Evolutionary conservation across 2,329 filamentous ascomycete species (phyloP), one percentile per base, ranked within the genome.

Genomic region (Myotisia sp.): DNA sequence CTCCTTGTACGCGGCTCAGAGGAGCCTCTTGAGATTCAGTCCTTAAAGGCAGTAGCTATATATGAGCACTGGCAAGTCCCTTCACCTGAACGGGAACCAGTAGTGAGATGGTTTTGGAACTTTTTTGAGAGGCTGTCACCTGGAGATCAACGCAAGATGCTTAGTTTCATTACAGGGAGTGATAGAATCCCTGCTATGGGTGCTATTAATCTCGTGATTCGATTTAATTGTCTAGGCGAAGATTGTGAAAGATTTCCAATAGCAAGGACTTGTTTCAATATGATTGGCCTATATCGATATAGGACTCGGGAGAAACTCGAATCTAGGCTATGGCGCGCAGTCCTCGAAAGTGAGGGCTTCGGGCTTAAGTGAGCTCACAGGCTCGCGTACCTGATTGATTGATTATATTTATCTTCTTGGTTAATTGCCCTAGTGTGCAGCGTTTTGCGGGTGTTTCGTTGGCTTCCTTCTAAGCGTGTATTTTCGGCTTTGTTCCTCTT

Each of bases 291-390:
- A 37, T 87, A 78, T 60, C 69, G 73, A 29, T 93, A 87, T 55
- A 52, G 57, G 22, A 74, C 70, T 3, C 72, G 67, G 45, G 67
- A 75, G 50, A 76, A 71, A 44, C 54, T 93, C 39, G 78, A 83
- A 53, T 60, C 56, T 33, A 74, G 76, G 62, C 61, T 94, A 20
- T 92, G 85, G 84, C 71, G 73, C 42, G 86, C 86, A 3, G 84
- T 93, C n/a, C 65, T 74, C 43, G 84, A 86, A 56, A 92, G 85
- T 49, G 84, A 92, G 54, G 86, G 86, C 2, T 94, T 94, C 67
- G 85, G 85, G 20, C 65, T 94, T 54, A 90, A 86, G 54, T 87
- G 52, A 64, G 34, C 23, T n/a, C 18, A 17, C 8, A 10, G 26
- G 2, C 14, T 10, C 13, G 26, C 17, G 20, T 34, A 24, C 8